Percentiles rank a stretch among this genome's conserved stretches.
These are phyloP conservation scores for Rhizopus microsporus DNA, from an alignment of 371 early-diverging fungal species.

Conservation along the genomic window DNA sequence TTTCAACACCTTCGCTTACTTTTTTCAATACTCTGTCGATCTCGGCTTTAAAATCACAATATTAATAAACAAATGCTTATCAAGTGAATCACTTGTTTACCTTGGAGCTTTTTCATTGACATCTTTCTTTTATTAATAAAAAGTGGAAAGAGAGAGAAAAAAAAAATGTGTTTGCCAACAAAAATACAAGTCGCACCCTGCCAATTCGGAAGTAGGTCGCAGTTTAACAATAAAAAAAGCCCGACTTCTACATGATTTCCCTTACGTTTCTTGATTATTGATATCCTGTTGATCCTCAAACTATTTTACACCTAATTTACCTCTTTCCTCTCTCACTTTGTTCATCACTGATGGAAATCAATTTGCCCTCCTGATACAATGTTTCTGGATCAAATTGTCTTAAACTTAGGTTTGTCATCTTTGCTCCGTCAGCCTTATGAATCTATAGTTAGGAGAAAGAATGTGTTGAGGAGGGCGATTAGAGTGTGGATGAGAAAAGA, in stretches of 20 bases:
- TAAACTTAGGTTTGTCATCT: too few species aligned
- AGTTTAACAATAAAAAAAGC: neutral
- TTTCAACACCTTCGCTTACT: constrained; percentile 94
- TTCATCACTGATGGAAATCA: too few species aligned
- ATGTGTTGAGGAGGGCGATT: too few species aligned
- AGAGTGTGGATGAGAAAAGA: too few species aligned
- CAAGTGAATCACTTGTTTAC: constrained; percentile 6
- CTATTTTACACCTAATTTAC: too few species aligned
- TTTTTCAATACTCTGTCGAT: constrained; percentile 91
- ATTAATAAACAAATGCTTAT: constrained; percentile 1
- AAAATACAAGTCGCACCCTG: neutral
- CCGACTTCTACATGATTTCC: neutral
- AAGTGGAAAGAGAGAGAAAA: neutral
- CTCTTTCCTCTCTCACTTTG: too few species aligned
- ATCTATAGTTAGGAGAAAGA: too few species aligned
- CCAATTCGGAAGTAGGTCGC: neutral
- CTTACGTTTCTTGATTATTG: too few species aligned
- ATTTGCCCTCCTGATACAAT: too few species aligned
- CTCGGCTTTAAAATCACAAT: constrained; percentile 14
- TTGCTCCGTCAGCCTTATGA: too few species aligned
- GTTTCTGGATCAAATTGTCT: too few species aligned
- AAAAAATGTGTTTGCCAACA: neutral
- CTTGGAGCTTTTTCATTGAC: constrained; percentile 30
- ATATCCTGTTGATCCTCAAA: too few species aligned
- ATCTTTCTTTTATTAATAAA: constrained; percentile 1